Base-by-base conservation (phyloP, 2,329 filamentous ascomycete species). In the Fusarium sp. region DNA sequence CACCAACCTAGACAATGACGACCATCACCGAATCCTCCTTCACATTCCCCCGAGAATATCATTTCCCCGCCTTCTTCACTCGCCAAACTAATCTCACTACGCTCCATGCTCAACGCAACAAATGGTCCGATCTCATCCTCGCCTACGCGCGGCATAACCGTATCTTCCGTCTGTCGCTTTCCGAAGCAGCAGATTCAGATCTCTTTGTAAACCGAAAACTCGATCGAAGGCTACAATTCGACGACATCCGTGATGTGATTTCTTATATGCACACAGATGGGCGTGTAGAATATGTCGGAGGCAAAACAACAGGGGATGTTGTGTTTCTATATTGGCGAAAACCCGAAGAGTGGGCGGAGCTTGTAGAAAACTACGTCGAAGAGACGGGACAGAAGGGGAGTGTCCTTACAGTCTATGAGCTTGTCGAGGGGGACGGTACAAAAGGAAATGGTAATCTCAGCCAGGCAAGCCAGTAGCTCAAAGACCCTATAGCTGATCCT, bases 331-430 rank as follows among this genome's bases (percentile, higher is more conserved):
- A 91, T 84, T 98, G 95, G 95, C 89, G 90, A 71, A 92, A 90
- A 77, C 92, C 93, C 0, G 94, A 97, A 79, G 95, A 98, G 84
- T 99, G 96, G 95, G 96, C 95, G 5, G 89, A 87, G 38, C 80
- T 91, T 67, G 84, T 98, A 45, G 92, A 92, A 81, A 88, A 86
- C 47, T 98, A 94, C 91, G 92, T 95, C 50, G 95, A 98, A 35
- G 90, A 91, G 70, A 97, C 95, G 68, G 96, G 91, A 8, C 95
- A 98, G 86, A 95, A 93, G 85, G 94, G 94, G 30, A 90, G 89
- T 18, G 95, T 99, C 62, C 82, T 99, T 79, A 99, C 96, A 63
- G 86, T 99, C 30, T 98, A 98, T 82, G 96, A 99, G 84, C 84
- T 99, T 77, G 88, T 90, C 5, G 91, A 98, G 81, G 94, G 95